A percentile compares a stretch with the other conserved stretches of the same genome.
phyloP scores from a whole-genome alignment of 1,284 basidiomycete species.

The Gymnopus androsaceus region DNA sequence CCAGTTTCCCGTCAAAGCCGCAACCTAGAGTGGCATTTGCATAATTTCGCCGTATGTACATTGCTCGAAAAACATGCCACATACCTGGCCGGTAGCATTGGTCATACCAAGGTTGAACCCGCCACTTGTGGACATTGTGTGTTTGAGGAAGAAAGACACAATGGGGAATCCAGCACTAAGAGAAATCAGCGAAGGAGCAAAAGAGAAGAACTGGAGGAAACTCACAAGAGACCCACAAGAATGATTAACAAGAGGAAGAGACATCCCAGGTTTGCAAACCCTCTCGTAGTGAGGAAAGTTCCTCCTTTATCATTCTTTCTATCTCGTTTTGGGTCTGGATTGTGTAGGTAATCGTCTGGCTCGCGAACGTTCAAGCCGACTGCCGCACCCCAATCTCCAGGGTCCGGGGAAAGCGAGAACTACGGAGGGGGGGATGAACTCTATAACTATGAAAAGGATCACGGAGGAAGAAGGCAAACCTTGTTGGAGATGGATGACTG shows the following conservation, averaged over 20 bases:
- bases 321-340: conserved; percentile 41
- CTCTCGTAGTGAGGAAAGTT: conserved; percentile 48
- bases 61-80: background rate
- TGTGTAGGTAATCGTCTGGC: conserved; percentile 57
- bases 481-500: conserved; percentile 14
- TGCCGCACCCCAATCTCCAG: conserved; percentile 53
- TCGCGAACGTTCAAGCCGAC: conserved; percentile 50
- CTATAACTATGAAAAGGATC: background rate
- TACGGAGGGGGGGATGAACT: too few species aligned
- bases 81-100: conserved; percentile 49
- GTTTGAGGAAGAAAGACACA: conserved; percentile 48
- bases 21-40: conserved; percentile 38
- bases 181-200: background rate
- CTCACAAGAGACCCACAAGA: conserved; percentile 58
- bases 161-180: conserved; percentile 56
- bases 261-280: conserved; percentile 67
- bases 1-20: conserved; percentile 51
- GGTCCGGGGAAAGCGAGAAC: conserved; percentile 56
- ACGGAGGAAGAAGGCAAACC: background rate
- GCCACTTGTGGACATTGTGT: conserved; percentile 34
- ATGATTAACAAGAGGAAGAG: conserved; percentile 49
- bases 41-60: background rate
- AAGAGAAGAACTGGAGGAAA: background rate
- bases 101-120: conserved; percentile 74
- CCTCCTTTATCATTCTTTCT: conserved; percentile 28